These are phyloP conservation scores for Botrytis deweyae DNA, from an alignment of 2,329 filamentous ascomycete genomes.

Conservation along the genomic window DNA sequence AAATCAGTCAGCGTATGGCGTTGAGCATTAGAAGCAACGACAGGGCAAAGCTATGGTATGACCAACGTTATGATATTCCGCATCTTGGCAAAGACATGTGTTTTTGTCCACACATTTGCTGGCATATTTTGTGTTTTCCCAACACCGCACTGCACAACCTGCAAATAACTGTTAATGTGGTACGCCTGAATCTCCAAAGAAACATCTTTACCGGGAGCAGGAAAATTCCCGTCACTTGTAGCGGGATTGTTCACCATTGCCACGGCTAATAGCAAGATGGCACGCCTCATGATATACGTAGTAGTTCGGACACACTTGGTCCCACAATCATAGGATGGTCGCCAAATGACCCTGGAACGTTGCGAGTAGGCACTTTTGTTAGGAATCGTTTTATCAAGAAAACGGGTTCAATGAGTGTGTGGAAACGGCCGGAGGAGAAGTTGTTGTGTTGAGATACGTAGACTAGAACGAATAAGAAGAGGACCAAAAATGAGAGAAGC, in stretches of 20 bases:
- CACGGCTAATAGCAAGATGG: slow-evolving; percentile 22
- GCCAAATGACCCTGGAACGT: neutral
- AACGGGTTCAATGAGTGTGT: neutral
- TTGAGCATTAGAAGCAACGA: neutral
- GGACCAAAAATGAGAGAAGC: neutral
- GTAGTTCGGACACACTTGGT: neutral
- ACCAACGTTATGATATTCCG: slow-evolving; percentile 39
- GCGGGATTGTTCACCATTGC: slow-evolving; percentile 24
- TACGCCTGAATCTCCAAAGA: neutral
- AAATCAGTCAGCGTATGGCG: slow-evolving; percentile 4
- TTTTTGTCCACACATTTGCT: slow-evolving; percentile 37
- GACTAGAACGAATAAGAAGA: neutral
- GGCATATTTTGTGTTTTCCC: slow-evolving; percentile 42
- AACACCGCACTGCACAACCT: slow-evolving; percentile 40
- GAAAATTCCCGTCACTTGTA: slow-evolving; percentile 23
- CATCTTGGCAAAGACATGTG: slow-evolving; percentile 39
- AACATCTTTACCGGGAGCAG: slow-evolving; percentile 26
- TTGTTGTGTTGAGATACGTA: neutral
- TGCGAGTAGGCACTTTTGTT: neutral
- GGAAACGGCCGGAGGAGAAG: neutral
- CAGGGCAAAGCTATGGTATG: neutral
- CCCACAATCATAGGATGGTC: neutral
- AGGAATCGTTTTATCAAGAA: neutral
- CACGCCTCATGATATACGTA: slow-evolving; percentile 21
- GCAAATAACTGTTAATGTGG: slow-evolving; percentile 11